A percentile compares a stretch with the other conserved stretches of the same genome.
phyloP scores from a whole-genome alignment of 768 basidiomycete species.

The Pisolithus orientalis region DNA sequence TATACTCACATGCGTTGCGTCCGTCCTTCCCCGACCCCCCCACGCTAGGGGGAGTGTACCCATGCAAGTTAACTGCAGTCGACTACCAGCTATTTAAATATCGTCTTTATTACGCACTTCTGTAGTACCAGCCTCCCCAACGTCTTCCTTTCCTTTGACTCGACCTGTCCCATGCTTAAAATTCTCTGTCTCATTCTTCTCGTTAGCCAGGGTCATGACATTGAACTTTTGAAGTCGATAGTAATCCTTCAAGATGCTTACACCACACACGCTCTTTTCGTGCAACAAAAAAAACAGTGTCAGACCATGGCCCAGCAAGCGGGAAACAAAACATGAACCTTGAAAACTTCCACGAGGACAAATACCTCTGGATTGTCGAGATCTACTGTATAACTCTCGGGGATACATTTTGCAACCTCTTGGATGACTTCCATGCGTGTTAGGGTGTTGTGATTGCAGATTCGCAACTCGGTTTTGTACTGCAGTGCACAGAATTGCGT shows the following conservation, averaged over 20 bases:
- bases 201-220: constrained; percentile 63
- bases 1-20: too few relatives aligned
- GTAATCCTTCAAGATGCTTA: constrained; percentile 70
- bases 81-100: too few relatives aligned
- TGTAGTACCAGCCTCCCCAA: not conserved
- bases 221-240: constrained; percentile 73
- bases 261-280: constrained; percentile 63
- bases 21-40: too few relatives aligned
- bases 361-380: constrained; percentile 65
- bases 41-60: too few relatives aligned
- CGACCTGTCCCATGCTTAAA: constrained; percentile 30
- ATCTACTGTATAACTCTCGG: constrained; percentile 60
- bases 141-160: constrained; percentile 15
- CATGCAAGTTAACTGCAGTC: too few relatives aligned
- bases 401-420: constrained; percentile 64
- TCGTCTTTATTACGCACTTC: not conserved
- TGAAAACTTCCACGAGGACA: constrained; percentile 78
- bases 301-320: not conserved
- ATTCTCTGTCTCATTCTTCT: constrained; percentile 33
- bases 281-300: not conserved
- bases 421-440: constrained; percentile 55
- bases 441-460: constrained; percentile 73
- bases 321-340: constrained; percentile 40
- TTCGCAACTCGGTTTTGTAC: constrained; percentile 78
- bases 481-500: constrained; percentile 19